Percentiles rank a stretch among this genome's conserved stretches.
Evolutionary conservation across 768 basidiomycete species (phyloP).

Genomic region (Inosperma sp.): DNA sequence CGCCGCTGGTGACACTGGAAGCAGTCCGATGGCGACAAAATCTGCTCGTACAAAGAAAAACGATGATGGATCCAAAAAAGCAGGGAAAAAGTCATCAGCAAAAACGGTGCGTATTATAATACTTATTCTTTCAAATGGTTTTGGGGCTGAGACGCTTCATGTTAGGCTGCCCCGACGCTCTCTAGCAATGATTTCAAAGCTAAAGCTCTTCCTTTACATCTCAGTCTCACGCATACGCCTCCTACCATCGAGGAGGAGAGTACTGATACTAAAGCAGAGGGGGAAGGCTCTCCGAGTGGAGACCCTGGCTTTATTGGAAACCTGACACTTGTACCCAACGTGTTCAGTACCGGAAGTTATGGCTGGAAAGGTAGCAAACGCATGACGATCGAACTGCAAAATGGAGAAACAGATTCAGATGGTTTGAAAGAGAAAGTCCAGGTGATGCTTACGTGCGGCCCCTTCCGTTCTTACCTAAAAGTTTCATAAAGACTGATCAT

Average conservation of each 20-base stretch:
- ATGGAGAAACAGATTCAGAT: conserved; percentile 40
- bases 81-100: conserved; percentile 23
- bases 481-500: conserved; percentile 6
- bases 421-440: conserved; percentile 60
- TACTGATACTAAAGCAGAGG: conserved; percentile 5
- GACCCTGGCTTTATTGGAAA: conserved; percentile 63
- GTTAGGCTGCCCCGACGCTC: conserved; percentile 41
- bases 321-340: conserved; percentile 50
- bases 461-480: neutral
- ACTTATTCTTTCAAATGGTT: neutral
- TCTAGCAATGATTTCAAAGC: conserved; percentile 52
- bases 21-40: conserved; percentile 15
- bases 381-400: conserved; percentile 58
- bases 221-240: conserved; percentile 63
- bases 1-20: conserved; percentile 7
- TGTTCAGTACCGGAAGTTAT: conserved; percentile 72
- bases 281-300: conserved; percentile 11
- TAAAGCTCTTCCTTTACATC: conserved; percentile 65
- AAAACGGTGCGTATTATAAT: conserved; percentile 37
- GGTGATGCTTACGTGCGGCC: conserved; percentile 66
- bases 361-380: conserved; percentile 81
- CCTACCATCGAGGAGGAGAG: conserved; percentile 31
- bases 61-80: conserved; percentile 7
- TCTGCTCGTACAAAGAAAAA: conserved; percentile 14
- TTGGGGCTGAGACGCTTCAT: too few species aligned